A percentile compares a stretch with the other conserved stretches of the same genome.
Evolutionary conservation across 108 stramenopile genomes (phyloP).

Genomic region (Cyclotella choctawhatcheeana): DNA sequence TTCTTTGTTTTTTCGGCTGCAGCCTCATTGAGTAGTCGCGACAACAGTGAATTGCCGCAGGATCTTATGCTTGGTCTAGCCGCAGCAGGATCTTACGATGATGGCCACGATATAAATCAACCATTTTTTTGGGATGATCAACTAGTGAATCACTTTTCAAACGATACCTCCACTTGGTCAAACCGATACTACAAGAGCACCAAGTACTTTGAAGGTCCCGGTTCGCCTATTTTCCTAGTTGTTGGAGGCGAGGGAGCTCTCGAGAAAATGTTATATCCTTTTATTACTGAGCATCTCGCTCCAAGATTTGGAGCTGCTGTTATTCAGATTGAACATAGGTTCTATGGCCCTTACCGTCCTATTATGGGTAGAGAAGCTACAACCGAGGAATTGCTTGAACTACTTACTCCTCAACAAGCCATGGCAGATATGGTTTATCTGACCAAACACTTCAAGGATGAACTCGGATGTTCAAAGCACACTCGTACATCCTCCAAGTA

Average conservation of each 20-base stretch:
- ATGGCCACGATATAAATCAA: slow-evolving; percentile 25
- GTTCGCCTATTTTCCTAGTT: slow-evolving; percentile 74
- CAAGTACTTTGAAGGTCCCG: slow-evolving; percentile 70
- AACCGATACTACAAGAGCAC: slow-evolving; percentile 69
- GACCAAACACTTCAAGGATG: slow-evolving; percentile 27
- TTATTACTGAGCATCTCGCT: slow-evolving; percentile 67
- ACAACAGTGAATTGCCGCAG: neutral
- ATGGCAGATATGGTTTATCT: slow-evolving; percentile 51
- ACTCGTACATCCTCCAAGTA: slow-evolving; percentile 53
- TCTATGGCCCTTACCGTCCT: slow-evolving; percentile 78
- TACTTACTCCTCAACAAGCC: slow-evolving; percentile 72
- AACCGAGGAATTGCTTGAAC: slow-evolving; percentile 27
- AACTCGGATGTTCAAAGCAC: slow-evolving; percentile 50
- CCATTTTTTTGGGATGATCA: slow-evolving; percentile 59
- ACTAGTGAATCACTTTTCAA: slow-evolving; percentile 60
- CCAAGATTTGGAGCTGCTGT: slow-evolving; percentile 71
- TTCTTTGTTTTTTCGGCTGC: neutral
- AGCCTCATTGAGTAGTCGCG: neutral
- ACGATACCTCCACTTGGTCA: slow-evolving; percentile 50
- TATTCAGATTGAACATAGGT: slow-evolving; percentile 82
- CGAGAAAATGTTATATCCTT: slow-evolving; percentile 75
- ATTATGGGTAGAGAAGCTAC: slow-evolving; percentile 40
- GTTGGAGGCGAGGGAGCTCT: slow-evolving; percentile 81
- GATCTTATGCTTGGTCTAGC: neutral
- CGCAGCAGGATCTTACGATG: neutral